Evolutionary conservation across 495 filamentous ascomycete species (phyloP).

Genomic region (Penicillium coprophilum): DNA sequence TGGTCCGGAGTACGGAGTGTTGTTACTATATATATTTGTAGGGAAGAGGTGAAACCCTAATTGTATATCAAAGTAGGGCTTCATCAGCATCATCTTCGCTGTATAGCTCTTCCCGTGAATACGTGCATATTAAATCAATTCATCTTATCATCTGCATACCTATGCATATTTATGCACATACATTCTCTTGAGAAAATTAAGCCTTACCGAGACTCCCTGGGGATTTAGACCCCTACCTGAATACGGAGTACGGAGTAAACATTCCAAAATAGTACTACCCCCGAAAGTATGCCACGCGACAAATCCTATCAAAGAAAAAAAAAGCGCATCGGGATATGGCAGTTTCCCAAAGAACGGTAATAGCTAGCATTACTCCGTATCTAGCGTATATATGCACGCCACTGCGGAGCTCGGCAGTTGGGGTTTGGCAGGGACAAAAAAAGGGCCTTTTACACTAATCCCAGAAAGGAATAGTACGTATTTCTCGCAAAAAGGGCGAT

Average conservation of each 20-base stretch:
- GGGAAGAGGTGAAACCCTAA: not conserved
- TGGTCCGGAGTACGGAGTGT: not conserved
- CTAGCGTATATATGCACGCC: not conserved
- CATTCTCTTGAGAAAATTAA: not conserved
- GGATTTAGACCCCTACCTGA: not conserved
- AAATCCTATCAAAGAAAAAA: not conserved
- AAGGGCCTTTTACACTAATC: slow-evolving; percentile 17
- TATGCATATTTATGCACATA: not conserved
- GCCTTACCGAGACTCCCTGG: not conserved
- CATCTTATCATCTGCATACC: not conserved
- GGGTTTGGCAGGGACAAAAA: slow-evolving; percentile 14
- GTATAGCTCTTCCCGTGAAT: not conserved
- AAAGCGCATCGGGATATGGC: not conserved
- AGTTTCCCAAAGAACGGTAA: not conserved
- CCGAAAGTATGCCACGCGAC: slow-evolving; percentile 10
- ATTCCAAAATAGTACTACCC: slow-evolving; percentile 5
- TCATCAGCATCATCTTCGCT: not conserved
- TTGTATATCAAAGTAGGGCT: not conserved
- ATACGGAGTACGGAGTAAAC: slow-evolving; percentile 6
- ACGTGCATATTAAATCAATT: not conserved
- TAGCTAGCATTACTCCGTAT: too few species aligned
- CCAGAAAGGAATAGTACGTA: slow-evolving; percentile 7
- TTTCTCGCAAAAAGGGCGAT: too few species aligned
- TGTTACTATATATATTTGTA: slow-evolving; percentile 2
- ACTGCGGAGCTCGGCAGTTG: slow-evolving; percentile 17